Base-by-base conservation (phyloP, 2,329 filamentous ascomycete genomes). In the Xylaria sp. region DNA sequence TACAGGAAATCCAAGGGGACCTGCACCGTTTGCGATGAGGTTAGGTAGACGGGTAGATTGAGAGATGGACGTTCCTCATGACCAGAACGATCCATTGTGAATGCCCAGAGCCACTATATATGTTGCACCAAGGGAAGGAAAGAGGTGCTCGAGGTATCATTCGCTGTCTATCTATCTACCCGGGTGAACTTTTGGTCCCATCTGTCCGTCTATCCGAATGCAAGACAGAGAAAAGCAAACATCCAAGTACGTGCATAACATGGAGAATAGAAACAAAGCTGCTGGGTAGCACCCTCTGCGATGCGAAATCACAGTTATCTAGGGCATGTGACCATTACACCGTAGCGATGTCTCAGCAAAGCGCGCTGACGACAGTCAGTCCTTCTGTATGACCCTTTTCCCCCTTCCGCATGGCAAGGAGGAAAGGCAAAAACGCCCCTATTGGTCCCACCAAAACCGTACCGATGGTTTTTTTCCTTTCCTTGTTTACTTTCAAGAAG, bases 1-100 rank as follows among this genome's bases (percentile, higher is more conserved):
- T 87, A 62, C 78, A 81, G 10, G 86, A 88, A 51, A 82, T 86
- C 0, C 79, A 78, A 65, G 78, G 74, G 2, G 86, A 88, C 67
- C 68, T 88, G 55, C 76, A 71, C 49, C 73, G 77, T n/a, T 62
- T 78, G 61, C 68, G 72, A 33, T 76, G 67, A 68, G 39, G 6
- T 5, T 20, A 4, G 49, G 1, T 44, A 11, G n/a, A 45, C n/a
- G 42, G 5, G 11, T 38, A 6, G n/a, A 25, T 27, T 11, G 45
- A 15, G 11, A 17, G 45, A 10, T 27, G 29, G 7, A 22, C 2
- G 22, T 49, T 25, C 45, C 39, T 17, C 7, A n/a, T 44, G 3
- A 6, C 5, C 13, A 17, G 17, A 44, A 5, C 5, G 5, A 17
- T 49, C 25, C 15, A 49, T 6, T 27, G 20, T 29, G 22, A 4